Percentiles rank a stretch among this genome's conserved stretches.
Evolutionary conservation across 176 grass and related monocot genomes (phyloP).

Genomic region (Carex littledalei): DNA sequence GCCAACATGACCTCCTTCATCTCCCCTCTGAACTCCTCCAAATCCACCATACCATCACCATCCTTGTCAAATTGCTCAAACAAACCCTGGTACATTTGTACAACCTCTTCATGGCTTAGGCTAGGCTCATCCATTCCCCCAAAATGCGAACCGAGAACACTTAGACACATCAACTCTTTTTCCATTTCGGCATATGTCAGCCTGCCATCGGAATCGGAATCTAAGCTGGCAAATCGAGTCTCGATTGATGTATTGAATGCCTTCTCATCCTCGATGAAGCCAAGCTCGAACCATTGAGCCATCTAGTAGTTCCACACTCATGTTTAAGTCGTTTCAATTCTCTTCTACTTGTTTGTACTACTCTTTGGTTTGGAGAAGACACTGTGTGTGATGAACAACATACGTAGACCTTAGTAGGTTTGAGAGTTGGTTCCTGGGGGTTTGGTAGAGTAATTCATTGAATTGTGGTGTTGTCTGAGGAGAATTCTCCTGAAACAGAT

Average conservation of each 20-base stretch:
- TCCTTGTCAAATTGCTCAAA: conserved; percentile 63
- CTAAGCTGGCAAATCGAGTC: conserved; percentile 41
- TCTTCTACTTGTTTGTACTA: neutral
- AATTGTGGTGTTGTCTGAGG: neutral
- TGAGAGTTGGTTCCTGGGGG: conserved; percentile 28
- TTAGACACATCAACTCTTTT: conserved; percentile 46
- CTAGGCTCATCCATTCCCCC: conserved; percentile 38
- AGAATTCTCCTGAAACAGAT: neutral
- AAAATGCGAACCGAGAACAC: conserved; percentile 48
- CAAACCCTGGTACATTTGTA: conserved; percentile 34
- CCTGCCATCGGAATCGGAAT: conserved; percentile 43
- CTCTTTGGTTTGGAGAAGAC: conserved; percentile 6
- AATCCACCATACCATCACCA: conserved; percentile 50
- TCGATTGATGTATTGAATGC: conserved; percentile 51
- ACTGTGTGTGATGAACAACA: neutral
- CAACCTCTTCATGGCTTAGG: conserved; percentile 29
- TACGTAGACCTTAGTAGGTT: conserved; percentile 13
- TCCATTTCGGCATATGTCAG: conserved; percentile 67
- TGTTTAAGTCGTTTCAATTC: conserved; percentile 6
- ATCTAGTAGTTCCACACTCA: conserved; percentile 81
- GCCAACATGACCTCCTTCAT: conserved; percentile 88
- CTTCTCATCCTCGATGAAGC: conserved; percentile 57
- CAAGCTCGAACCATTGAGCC: conserved; percentile 30
- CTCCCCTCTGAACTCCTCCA: conserved; percentile 61
- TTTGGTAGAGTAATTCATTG: conserved; percentile 20